Percentiles rank a stretch among this genome's conserved stretches.
Conservation (phyloP, 1,139 yeast genomes). For the Magnusiomyces ingens region DNA sequence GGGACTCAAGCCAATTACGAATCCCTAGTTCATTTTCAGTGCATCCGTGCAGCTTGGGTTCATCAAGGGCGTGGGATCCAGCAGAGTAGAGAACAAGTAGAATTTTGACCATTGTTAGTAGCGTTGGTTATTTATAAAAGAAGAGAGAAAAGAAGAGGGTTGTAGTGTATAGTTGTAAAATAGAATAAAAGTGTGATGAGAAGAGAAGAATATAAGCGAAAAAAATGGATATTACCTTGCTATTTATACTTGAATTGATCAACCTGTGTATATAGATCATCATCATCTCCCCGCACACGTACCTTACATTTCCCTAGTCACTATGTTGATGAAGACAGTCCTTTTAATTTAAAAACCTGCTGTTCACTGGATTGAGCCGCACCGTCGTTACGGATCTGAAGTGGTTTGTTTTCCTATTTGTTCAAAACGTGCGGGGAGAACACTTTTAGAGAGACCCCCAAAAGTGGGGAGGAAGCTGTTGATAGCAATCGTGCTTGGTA, state of each 20-base stretch:
- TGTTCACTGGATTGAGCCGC: too few species aligned
- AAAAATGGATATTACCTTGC: not conserved
- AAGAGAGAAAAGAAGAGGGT: not conserved
- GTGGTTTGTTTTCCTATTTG: too few species aligned
- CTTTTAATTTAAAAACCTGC: too few species aligned
- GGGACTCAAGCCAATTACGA: constrained; percentile 52
- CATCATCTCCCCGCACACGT: too few species aligned
- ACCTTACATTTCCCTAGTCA: too few species aligned
- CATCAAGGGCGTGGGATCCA: constrained; percentile 49
- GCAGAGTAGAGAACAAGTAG: constrained; percentile 32
- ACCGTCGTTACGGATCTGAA: too few species aligned
- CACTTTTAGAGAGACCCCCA: too few species aligned
- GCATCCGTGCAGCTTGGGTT: constrained; percentile 57
- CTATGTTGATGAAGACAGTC: too few species aligned
- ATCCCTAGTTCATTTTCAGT: constrained; percentile 73
- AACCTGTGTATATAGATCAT: too few species aligned
- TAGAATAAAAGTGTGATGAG: not conserved
- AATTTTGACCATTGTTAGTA: constrained; percentile 22
- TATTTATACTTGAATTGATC: not conserved
- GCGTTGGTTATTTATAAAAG: not conserved
- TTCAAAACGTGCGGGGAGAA: too few species aligned
- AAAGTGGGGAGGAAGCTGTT: too few species aligned
- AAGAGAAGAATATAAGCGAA: not conserved
- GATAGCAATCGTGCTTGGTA: too few species aligned
- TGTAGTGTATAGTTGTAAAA: not conserved